Conservation (phyloP, 2,329 filamentous ascomycete species). For the Blastomyces gilchristii region DNA sequence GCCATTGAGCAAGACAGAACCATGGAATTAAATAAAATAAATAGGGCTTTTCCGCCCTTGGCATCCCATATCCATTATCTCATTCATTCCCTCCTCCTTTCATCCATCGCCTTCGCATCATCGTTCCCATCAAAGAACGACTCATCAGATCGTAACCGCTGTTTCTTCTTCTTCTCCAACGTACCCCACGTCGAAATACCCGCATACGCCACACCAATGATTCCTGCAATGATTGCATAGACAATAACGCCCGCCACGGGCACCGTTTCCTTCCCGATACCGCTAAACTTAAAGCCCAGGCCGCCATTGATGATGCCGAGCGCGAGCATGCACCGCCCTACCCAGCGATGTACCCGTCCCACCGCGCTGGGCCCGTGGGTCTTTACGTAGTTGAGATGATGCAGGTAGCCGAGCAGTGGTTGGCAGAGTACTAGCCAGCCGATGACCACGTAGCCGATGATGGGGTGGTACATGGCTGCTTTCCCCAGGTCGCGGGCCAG, state of each 20-base stretch:
- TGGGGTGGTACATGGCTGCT: constrained; percentile 37
- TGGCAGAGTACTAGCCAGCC: constrained; percentile 46
- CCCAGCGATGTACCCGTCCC: constrained; percentile 43
- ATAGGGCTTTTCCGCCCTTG: neutral
- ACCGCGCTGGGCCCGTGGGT: constrained; percentile 36
- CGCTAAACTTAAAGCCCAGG: constrained; percentile 41
- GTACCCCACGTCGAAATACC: constrained; percentile 12
- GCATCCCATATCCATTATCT: no score
- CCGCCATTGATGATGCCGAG: constrained; percentile 50
- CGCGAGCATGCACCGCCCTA: constrained; percentile 42
- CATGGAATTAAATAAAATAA: no score
- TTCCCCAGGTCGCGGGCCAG: constrained; percentile 34
- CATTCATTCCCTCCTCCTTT: neutral
- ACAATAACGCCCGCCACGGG: constrained; percentile 28
- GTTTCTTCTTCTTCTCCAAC: neutral
- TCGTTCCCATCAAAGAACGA: neutral
- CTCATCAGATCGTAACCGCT: neutral
- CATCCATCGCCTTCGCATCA: neutral
- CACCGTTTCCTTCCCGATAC: constrained; percentile 28
- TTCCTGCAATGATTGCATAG: constrained; percentile 41
- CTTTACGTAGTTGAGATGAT: constrained; percentile 43
- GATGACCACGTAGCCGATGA: constrained; percentile 47
- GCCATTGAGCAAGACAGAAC: neutral
- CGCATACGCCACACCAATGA: constrained; percentile 39
- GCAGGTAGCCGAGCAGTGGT: constrained; percentile 42